Percentiles rank a stretch among this genome's conserved stretches.
phyloP scores from a whole-genome alignment of 495 filamentous ascomycete species.

The Penicillium tannophilum region DNA sequence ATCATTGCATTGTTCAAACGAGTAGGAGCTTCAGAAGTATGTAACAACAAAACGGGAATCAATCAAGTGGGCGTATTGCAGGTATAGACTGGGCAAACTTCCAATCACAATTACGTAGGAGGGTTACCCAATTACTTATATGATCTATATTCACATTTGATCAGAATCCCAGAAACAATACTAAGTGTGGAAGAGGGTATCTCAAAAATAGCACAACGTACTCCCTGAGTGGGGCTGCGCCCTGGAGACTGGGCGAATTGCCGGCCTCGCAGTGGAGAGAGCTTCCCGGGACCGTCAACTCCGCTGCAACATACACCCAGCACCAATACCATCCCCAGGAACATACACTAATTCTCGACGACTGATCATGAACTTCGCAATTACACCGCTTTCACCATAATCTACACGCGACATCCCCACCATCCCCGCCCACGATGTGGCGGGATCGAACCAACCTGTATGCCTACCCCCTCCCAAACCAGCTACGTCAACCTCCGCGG shows the following conservation, averaged over 20 bases:
- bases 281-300: slow-evolving; percentile 5
- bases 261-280: slow-evolving; percentile 6
- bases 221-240: neutral
- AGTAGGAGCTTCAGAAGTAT: too few relatives aligned
- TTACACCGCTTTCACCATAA: slow-evolving; percentile 19
- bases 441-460: slow-evolving; percentile 99
- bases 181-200: too few relatives aligned
- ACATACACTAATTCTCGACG: slow-evolving; percentile 1
- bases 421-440: slow-evolving; percentile 69
- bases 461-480: slow-evolving; percentile 10
- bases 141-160: too few relatives aligned
- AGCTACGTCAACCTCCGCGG: slow-evolving; percentile 14
- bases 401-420: slow-evolving; percentile 12
- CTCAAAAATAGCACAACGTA: neutral
- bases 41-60: too few relatives aligned
- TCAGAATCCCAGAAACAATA: too few relatives aligned
- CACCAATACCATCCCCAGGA: neutral
- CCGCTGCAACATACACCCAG: neutral
- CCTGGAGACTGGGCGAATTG: slow-evolving; percentile 1
- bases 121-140: too few relatives aligned
- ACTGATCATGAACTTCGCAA: slow-evolving; percentile 17
- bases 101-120: too few relatives aligned
- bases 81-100: too few relatives aligned
- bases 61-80: too few relatives aligned
- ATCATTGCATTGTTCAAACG: too few relatives aligned